Conservation (phyloP, 495 filamentous ascomycete species). For the Pseudoneurospora amorphoporcata region DNA sequence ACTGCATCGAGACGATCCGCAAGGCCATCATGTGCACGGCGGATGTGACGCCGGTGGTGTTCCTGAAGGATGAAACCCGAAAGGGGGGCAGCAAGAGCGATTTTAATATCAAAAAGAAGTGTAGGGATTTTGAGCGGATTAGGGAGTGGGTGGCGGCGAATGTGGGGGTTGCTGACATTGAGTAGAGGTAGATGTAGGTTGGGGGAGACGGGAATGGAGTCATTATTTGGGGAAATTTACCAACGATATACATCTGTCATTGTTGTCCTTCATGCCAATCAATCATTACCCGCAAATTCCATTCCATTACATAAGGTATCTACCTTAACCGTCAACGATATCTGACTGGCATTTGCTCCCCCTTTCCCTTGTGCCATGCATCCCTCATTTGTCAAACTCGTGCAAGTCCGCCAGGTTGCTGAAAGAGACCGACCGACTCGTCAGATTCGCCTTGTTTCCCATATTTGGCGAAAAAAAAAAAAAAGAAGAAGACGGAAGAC, state of each 20-base stretch:
- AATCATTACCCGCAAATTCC: no score
- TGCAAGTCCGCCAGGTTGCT: background rate
- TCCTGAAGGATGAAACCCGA: background rate
- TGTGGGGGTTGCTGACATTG: background rate
- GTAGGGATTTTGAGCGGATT: slow-evolving; percentile 1
- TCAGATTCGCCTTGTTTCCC: background rate
- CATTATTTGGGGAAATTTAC: background rate
- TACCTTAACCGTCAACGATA: no score
- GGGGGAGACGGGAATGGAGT: no score
- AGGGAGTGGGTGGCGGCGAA: background rate
- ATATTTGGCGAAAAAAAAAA: background rate
- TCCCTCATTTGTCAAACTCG: background rate
- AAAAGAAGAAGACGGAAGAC: background rate
- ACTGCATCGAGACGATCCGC: background rate
- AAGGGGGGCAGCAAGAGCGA: background rate
- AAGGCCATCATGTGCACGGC: slow-evolving; percentile 3
- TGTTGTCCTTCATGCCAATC: background rate
- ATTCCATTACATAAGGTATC: no score
- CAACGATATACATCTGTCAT: background rate
- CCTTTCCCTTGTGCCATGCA: no score
- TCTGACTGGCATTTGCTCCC: no score
- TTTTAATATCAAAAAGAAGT: background rate
- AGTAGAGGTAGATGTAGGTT: background rate
- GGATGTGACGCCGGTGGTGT: background rate
- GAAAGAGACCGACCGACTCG: background rate